Evolutionary conservation across 345 rosid genomes (phyloP).

Genomic region (Alliaria petiolata): DNA sequence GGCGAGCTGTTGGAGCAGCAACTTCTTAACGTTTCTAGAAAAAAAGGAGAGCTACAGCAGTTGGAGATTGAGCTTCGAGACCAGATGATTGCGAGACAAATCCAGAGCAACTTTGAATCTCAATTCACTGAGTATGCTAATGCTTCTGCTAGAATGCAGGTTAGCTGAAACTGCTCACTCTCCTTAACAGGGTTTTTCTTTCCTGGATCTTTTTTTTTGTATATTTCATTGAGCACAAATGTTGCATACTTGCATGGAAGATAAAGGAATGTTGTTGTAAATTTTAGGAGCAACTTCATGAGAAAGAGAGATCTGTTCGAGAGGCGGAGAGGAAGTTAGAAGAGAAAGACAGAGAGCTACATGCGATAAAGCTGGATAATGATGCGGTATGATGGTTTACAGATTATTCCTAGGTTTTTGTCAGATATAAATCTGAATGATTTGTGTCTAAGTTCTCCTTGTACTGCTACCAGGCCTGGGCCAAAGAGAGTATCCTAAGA

Average conservation of each 20-base stretch:
- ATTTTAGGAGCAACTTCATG: conserved; percentile 66
- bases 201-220: too few species aligned
- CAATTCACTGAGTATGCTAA: conserved; percentile 59
- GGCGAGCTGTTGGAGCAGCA: conserved; percentile 61
- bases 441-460: conserved; percentile 25
- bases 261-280: not conserved
- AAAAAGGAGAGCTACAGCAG: conserved; percentile 71
- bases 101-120: conserved; percentile 54
- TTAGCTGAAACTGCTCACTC: not conserved
- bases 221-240: too few species aligned
- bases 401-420: not conserved
- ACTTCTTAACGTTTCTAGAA: conserved; percentile 46
- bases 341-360: conserved; percentile 76
- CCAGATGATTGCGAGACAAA: conserved; percentile 60
- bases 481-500: conserved; percentile 78
- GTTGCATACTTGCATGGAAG: too few species aligned
- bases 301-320: conserved; percentile 51
- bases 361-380: conserved; percentile 68
- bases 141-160: conserved; percentile 68
- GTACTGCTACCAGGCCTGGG: conserved; percentile 63
- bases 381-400: conserved; percentile 60
- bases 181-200: too few species aligned
- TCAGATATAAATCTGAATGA: not conserved
- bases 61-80: conserved; percentile 76
- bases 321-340: conserved; percentile 75